Base-by-base conservation (phyloP, 257 asterid genomes). In the Plantago major region DNA sequence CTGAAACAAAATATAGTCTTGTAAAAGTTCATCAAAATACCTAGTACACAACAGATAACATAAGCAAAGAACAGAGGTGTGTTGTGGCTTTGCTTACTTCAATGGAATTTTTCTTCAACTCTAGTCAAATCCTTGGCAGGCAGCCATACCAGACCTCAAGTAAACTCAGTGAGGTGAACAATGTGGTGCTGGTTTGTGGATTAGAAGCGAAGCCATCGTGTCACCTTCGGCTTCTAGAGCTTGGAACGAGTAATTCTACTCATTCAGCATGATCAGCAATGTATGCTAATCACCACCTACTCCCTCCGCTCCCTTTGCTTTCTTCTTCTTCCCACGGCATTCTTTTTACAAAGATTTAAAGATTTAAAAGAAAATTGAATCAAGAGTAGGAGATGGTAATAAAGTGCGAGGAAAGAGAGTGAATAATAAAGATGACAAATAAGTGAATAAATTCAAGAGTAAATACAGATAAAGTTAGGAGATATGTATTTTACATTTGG, bases 121-220 rank as follows among this genome's bases (percentile, higher is more conserved):
- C 63, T 86, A 30, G 87, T 52, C 98, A 96, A 91, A 30, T 88
- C 98, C 83, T 86, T 88, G 53, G 98, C 87, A 61, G 95, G n/a
- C n/a, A n/a, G n/a, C 98, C 63, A 91, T 72, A 40, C 98, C 98
- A 43, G 97, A 88, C 69, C 84, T 91, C 95, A 91, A 46, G 84
- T 96, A 46, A 92, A 89, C 65, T 92, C 97, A 4, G 89, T 58
- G n/a, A n/a, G 13, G 89, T 89, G 56, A n/a, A n/a, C n/a, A 89
- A 16, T 7, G 81, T 74, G 30, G 71, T 70, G 0, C 65, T 40
- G 99, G 94, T 56, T 73, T 79, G 79, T 84, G n/a, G 83, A 79
- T 84, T 90, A 46, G 71, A 92, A 92, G 77, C 99, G n/a, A 92
- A 65, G 99, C 83, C 94, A 84, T 75, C 73, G 86, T 86, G 13